Base-by-base conservation (phyloP, 1,284 basidiomycete genomes). In the Mycosarcoma maydis region DNA sequence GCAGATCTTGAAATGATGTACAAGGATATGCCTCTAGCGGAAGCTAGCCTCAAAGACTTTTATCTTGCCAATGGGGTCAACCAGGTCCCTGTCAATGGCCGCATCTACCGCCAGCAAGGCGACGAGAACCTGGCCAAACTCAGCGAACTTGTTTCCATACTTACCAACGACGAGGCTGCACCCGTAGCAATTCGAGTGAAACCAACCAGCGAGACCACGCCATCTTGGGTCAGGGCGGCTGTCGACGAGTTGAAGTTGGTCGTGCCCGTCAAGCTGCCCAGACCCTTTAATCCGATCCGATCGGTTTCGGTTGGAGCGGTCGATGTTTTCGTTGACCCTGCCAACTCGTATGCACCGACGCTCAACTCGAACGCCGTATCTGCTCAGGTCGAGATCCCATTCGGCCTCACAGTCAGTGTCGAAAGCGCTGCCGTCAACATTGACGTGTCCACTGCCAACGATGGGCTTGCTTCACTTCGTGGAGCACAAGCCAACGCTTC, bases 161-260 rank as follows among this genome's bases (percentile, higher is more conserved):
- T 90, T 78, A 83, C 91, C 68, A 91, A 91, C 73, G 85, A 87
- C 22, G 86, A 87, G 24, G 80, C 76, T 16, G 87, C 88, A 1
- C 84, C 83, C 3, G 87, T 90, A 32, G 72, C 87, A 47, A 90
- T 62, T 2, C 53, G 33, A 80, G 69, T 89, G 87, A 22, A 87
- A 86, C 14, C 76, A 84, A 13, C 89, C 87, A 75, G 62, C 79
- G 40, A 88, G 87, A 73, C 86, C 14, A 75, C 82, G 7, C 86
- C 90, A 56, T 86, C 86, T 13, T 91, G 90, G 90, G 85, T 91
- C n/a, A 87, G 84, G 57, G 78, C 84, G 47, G 90, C 89, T 11
- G 82, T 91, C 39, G 78, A 86, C 68, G 84, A 85, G 20, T 85
- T 91, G 17, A 83, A 89, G 38, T 83, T 84, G 8, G 87, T 90